Percentiles rank a stretch among this genome's conserved stretches.
phyloP scores from a whole-genome alignment of 2,329 filamentous ascomycete species.

The Blumeria hordei region DNA sequence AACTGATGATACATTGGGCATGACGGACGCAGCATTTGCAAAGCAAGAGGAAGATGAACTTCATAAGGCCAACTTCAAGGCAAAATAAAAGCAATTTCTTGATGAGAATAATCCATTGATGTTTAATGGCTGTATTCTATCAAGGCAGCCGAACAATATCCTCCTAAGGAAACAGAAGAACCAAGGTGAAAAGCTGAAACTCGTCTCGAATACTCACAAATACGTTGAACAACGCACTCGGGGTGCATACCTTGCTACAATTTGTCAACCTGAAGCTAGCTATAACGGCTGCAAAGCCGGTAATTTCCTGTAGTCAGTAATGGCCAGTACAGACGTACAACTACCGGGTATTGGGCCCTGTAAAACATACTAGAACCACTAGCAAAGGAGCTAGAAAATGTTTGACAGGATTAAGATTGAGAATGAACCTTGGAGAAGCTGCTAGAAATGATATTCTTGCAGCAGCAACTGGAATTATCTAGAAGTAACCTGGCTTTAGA shows the following conservation, averaged over 20 bases:
- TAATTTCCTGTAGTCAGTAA: too few species aligned
- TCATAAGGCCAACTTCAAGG: background rate
- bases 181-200: background rate
- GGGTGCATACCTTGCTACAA: background rate
- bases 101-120: background rate
- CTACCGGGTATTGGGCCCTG: too few species aligned
- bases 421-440: too few species aligned
- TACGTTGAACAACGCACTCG: background rate
- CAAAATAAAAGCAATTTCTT: background rate
- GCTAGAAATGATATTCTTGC: too few species aligned
- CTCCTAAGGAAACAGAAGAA: background rate
- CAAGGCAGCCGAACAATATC: background rate
- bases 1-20: constrained; percentile 2
- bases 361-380: too few species aligned
- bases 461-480: too few species aligned
- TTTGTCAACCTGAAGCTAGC: constrained; percentile 1
- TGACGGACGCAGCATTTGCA: background rate
- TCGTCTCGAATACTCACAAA: background rate
- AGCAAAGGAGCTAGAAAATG: too few species aligned
- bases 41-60: background rate
- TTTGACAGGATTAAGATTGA: too few species aligned
- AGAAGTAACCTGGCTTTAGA: too few species aligned
- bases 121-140: background rate
- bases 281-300: too few species aligned
- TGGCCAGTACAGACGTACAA: too few species aligned